Evolutionary conservation across 129 eudicot genomes (phyloP).

Genomic region (Gnaphalium uliginosum): DNA sequence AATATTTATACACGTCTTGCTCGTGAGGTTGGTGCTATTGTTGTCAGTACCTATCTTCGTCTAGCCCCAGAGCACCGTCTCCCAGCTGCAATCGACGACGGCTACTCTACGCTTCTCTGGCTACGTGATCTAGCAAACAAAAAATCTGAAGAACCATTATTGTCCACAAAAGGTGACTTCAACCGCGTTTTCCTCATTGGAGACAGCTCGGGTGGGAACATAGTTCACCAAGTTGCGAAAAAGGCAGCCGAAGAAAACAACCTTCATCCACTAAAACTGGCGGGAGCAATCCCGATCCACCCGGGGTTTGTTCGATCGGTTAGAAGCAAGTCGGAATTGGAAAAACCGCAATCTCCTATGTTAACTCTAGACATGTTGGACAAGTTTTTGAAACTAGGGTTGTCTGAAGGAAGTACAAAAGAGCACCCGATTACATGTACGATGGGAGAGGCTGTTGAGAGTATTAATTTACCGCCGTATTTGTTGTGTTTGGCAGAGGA

Average conservation of each 20-base stretch:
- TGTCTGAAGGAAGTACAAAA: slow-evolving; percentile 67
- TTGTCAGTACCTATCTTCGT: slow-evolving; percentile 60
- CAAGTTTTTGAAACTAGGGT: slow-evolving; percentile 57
- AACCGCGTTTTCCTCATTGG: slow-evolving; percentile 69
- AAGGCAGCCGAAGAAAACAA: slow-evolving; percentile 42
- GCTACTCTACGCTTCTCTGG: slow-evolving; percentile 60
- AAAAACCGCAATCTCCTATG: slow-evolving; percentile 64
- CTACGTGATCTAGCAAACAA: slow-evolving; percentile 46
- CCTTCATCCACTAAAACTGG: slow-evolving; percentile 41
- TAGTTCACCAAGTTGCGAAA: slow-evolving; percentile 69
- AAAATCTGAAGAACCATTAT: slow-evolving; percentile 40
- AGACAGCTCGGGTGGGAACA: slow-evolving; percentile 81
- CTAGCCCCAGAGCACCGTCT: slow-evolving; percentile 86
- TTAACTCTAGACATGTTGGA: slow-evolving; percentile 81
- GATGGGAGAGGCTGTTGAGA: slow-evolving; percentile 51
- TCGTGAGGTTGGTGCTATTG: slow-evolving; percentile 37
- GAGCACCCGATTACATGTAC: slow-evolving; percentile 81
- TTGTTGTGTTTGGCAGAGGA: slow-evolving; percentile 71
- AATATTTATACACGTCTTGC: slow-evolving; percentile 57
- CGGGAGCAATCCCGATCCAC: slow-evolving; percentile 77
- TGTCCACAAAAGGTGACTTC: slow-evolving; percentile 46
- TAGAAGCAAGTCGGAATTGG: slow-evolving; percentile 73
- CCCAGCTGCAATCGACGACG: slow-evolving; percentile 72
- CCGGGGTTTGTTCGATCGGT: slow-evolving; percentile 62
- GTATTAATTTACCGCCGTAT: slow-evolving; percentile 54